phyloP scores from a whole-genome alignment of 176 grass and related monocot species.

The Coix lacrymajobi region DNA sequence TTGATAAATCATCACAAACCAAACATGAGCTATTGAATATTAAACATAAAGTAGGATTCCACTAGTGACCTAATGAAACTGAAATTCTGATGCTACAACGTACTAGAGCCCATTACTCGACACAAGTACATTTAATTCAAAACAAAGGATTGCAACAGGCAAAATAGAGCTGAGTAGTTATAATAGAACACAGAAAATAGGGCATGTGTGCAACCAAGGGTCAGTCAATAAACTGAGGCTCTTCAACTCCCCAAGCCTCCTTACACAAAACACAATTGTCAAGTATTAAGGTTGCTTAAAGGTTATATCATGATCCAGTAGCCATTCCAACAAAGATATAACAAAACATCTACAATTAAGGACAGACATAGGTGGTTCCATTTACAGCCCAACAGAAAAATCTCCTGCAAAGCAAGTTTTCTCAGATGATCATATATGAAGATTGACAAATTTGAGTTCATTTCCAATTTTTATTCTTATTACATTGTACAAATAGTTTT shows the following conservation, averaged over 20 bases:
- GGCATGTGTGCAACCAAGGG: neutral
- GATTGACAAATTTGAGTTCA: conserved; percentile 4
- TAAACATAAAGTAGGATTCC: conserved; percentile 16
- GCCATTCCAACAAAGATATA: neutral
- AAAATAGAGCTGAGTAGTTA: neutral
- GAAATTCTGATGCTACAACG: neutral
- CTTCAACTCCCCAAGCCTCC: neutral
- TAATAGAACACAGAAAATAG: neutral
- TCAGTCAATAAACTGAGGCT: neutral
- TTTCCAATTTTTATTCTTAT: neutral
- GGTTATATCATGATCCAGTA: neutral
- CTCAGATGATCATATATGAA: conserved; percentile 1
- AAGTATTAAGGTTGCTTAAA: neutral
- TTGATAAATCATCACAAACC: neutral
- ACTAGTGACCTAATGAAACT: neutral
- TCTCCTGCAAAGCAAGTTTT: neutral
- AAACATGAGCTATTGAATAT: neutral
- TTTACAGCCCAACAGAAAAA: conserved; percentile 13
- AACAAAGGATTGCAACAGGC: neutral
- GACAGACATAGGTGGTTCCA: neutral
- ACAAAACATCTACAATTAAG: neutral
- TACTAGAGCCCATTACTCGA: neutral
- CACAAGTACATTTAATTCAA: neutral
- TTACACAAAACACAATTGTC: neutral
- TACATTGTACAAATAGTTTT: neutral